Conservation (phyloP, 2,329 filamentous ascomycete species). For the Pseudogymnoascus sp. region DNA sequence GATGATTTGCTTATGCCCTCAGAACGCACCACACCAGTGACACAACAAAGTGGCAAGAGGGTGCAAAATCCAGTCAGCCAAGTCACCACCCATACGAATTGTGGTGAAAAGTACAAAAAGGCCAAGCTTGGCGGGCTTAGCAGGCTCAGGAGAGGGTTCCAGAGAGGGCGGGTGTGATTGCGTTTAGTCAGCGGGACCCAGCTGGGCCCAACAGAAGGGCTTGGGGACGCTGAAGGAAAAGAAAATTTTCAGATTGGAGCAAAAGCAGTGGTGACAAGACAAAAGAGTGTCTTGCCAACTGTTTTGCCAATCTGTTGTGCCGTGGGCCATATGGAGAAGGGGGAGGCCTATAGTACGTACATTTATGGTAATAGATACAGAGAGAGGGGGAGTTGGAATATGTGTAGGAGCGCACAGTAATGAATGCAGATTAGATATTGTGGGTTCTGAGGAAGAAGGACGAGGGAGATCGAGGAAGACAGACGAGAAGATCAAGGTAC, state of each 20-base stretch:
- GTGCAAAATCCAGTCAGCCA: background rate
- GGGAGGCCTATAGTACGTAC: background rate
- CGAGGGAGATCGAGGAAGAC: background rate
- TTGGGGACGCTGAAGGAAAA: background rate
- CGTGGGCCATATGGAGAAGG: background rate
- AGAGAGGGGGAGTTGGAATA: no score
- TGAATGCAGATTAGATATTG: no score
- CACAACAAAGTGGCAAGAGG: background rate
- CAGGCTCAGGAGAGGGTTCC: background rate
- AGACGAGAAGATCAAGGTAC: background rate
- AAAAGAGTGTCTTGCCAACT: background rate
- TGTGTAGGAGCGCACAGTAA: no score
- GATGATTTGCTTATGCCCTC: no score
- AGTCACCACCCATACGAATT: background rate
- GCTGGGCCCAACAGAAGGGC: background rate
- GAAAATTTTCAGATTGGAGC: background rate
- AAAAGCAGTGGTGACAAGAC: background rate
- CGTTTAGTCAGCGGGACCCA: background rate
- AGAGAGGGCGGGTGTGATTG: background rate
- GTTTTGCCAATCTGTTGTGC: background rate
- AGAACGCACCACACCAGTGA: background rate
- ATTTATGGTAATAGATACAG: background rate
- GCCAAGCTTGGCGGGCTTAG: background rate
- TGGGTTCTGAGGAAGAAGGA: background rate
- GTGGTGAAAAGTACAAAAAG: background rate